Percentiles rank a stretch among this genome's conserved stretches.
Evolutionary conservation across 2,329 filamentous ascomycete genomes (phyloP).

Genomic region (Arthrinium puccinioides): DNA sequence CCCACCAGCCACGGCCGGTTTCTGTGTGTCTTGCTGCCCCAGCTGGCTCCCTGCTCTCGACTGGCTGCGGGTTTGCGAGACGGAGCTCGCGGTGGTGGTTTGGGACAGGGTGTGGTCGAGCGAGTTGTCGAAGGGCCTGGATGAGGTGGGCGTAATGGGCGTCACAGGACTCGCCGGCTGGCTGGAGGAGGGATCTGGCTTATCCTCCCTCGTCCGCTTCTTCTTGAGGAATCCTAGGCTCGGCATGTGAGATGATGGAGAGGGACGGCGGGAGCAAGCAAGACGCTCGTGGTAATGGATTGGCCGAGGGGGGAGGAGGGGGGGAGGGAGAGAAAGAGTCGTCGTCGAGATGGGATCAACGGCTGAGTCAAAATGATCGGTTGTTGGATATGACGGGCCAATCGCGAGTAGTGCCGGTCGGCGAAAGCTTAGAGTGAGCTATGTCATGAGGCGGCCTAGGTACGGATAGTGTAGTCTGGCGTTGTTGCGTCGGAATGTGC

Average conservation of each 20-base stretch:
- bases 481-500: too few species aligned
- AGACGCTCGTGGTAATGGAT: too few species aligned
- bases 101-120: conserved; percentile 28
- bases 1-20: conserved; percentile 21
- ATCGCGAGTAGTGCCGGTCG: too few species aligned
- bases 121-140: conserved; percentile 41
- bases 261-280: too few species aligned
- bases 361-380: too few species aligned
- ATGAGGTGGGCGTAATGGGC: conserved; percentile 47
- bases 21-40: conserved; percentile 14
- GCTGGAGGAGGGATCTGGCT: conserved; percentile 60
- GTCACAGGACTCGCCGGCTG: conserved; percentile 59
- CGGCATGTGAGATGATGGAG: conserved; percentile 58
- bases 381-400: too few species aligned
- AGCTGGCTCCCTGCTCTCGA: conserved; percentile 7
- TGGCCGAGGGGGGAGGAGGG: too few species aligned
- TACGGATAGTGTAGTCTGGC: too few species aligned
- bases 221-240: conserved; percentile 95
- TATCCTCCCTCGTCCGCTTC: conserved; percentile 93
- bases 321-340: too few species aligned
- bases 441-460: too few species aligned
- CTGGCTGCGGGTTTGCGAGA: conserved; percentile 10
- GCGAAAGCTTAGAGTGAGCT: too few species aligned
- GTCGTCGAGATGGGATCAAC: too few species aligned
- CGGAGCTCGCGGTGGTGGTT: conserved; percentile 10